Evolutionary conservation across 257 asterid species (phyloP).

Genomic region (Solanum pinnatisectum): DNA sequence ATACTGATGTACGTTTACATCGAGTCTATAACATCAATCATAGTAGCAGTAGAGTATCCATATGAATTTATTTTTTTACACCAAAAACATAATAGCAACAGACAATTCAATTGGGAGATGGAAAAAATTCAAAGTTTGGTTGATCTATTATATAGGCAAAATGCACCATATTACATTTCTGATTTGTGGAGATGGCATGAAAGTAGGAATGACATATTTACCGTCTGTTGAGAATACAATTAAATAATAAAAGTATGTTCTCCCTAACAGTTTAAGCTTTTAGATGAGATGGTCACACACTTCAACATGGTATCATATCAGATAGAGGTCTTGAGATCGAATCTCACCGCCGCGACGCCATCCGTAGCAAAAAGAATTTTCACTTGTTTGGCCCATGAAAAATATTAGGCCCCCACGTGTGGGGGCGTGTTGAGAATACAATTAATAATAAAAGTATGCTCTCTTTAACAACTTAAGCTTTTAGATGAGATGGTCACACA

Average conservation of each 20-base stretch:
- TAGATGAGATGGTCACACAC: neutral
- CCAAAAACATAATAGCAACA: neutral
- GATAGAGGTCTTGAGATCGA: neutral
- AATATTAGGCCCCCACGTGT: neutral
- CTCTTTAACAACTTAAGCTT: neutral
- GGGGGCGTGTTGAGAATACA: neutral
- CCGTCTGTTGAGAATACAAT: neutral
- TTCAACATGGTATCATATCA: neutral
- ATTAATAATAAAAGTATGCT: neutral
- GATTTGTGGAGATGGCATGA: neutral
- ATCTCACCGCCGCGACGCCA: neutral
- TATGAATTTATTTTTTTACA: neutral
- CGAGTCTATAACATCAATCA: neutral
- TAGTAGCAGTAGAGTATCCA: neutral
- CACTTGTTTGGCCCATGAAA: neutral
- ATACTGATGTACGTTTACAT: neutral
- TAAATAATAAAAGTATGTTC: neutral
- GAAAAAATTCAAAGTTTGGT: neutral
- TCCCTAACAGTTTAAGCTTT: too few relatives aligned
- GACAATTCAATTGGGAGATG: neutral
- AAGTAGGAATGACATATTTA: neutral
- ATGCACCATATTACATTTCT: neutral
- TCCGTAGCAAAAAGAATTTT: neutral
- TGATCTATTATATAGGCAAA: neutral
- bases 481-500: neutral